Evolutionary conservation across 169 alveolate species (phyloP).

Genomic region (Plasmodium gonderi): DNA sequence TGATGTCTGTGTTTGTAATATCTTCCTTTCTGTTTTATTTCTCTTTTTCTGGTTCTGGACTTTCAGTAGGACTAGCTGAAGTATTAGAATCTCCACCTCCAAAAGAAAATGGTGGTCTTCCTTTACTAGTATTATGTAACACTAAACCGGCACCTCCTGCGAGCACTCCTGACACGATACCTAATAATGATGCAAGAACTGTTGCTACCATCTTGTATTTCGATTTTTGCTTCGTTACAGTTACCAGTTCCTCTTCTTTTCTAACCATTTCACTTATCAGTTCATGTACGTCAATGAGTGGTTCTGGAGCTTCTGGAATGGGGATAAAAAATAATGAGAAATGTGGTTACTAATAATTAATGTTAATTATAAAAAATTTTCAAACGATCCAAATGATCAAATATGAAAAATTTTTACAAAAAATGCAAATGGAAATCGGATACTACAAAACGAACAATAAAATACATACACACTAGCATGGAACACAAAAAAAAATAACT

Average conservation of each 20-base stretch:
- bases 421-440: too few relatives aligned
- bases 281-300: conserved; percentile 42
- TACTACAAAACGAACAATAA: neutral
- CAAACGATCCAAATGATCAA: too few relatives aligned
- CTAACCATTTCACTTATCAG: conserved; percentile 39
- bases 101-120: conserved; percentile 53
- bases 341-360: too few relatives aligned
- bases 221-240: neutral
- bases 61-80: neutral
- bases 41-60: neutral
- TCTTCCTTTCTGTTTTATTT: neutral
- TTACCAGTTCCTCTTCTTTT: conserved; percentile 50
- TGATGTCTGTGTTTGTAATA: neutral
- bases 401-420: neutral
- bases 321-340: neutral
- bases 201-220: neutral
- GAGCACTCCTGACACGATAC: conserved; percentile 29
- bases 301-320: conserved; percentile 30
- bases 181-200: conserved; percentile 34
- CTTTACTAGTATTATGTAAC: conserved; percentile 8
- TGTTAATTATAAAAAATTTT: too few relatives aligned
- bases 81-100: neutral
- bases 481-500: too few relatives aligned
- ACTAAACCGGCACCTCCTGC: conserved; percentile 63
- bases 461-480: neutral